Conservation (phyloP, 2,329 filamentous ascomycete species). For the Colletotrichum kahawae region DNA sequence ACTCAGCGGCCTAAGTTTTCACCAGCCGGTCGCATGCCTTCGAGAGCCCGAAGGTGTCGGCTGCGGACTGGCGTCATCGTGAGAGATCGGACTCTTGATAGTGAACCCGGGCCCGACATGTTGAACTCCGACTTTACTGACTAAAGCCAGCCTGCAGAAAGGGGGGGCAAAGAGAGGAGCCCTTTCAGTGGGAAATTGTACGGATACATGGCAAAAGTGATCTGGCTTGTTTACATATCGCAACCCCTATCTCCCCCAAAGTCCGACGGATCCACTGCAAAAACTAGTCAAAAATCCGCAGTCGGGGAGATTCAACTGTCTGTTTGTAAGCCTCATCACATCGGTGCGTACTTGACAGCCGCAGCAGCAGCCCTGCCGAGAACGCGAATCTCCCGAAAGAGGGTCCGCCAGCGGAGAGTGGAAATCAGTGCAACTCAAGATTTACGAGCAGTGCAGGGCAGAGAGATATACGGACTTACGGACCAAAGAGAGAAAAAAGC, state of each 20-base stretch:
- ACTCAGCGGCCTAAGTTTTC: neutral
- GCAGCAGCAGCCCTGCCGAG: neutral
- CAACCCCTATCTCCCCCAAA: neutral
- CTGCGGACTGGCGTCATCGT: neutral
- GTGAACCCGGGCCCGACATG: neutral
- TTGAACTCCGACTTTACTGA: neutral
- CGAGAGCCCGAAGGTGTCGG: neutral
- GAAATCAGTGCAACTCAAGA: neutral
- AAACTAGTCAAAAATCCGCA: neutral
- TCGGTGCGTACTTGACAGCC: neutral
- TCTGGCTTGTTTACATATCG: neutral
- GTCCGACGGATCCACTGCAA: neutral
- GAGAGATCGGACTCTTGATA: neutral
- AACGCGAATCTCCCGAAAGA: neutral
- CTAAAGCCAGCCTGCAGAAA: neutral
- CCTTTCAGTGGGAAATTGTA: neutral
- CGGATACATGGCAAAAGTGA: neutral
- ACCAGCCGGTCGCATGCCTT: neutral
- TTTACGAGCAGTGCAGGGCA: conserved; percentile 1
- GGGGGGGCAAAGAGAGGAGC: neutral
- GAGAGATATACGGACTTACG: neutral
- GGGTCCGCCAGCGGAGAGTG: neutral
- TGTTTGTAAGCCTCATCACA: neutral
- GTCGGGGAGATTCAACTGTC: neutral
- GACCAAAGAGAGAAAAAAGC: neutral